Conservation (phyloP, 2,329 filamentous ascomycete genomes). For the Fusarium acutatum region DNA sequence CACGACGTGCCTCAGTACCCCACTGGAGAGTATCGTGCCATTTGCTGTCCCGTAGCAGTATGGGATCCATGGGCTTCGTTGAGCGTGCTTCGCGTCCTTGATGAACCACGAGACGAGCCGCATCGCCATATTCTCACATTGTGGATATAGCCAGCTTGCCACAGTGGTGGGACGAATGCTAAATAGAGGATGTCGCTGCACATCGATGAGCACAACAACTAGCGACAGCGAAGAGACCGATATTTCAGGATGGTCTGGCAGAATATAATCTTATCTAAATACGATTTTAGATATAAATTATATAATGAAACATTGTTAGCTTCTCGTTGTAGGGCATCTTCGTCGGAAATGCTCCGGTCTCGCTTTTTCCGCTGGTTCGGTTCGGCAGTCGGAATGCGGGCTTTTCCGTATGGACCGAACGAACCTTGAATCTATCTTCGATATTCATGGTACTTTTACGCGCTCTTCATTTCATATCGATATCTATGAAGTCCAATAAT, state of each 20-base stretch:
- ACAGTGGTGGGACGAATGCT: neutral
- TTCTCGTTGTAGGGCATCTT: neutral
- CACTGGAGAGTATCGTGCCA: neutral
- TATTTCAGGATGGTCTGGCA: too few relatives aligned
- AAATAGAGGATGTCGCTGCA: neutral
- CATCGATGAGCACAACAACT: neutral
- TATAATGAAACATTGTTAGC: too few relatives aligned
- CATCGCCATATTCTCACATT: too few relatives aligned
- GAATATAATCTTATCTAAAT: too few relatives aligned
- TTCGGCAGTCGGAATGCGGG: neutral
- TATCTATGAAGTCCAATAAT: neutral
- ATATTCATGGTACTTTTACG: neutral
- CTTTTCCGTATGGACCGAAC: neutral
- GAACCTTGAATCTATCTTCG: neutral
- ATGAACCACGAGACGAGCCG: too few relatives aligned
- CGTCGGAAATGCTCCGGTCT: neutral
- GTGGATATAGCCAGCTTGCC: too few relatives aligned
- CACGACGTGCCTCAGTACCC: neutral
- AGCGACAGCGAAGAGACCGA: neutral
- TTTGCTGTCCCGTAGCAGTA: neutral
- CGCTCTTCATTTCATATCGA: neutral
- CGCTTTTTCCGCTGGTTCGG: neutral
- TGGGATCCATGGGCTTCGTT: accelerated
- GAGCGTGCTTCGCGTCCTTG: neutral
- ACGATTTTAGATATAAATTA: neutral